These are phyloP conservation scores for Yamadazyma akitaensis DNA, from an alignment of 805 yeast genomes.

Conservation along the genomic window DNA sequence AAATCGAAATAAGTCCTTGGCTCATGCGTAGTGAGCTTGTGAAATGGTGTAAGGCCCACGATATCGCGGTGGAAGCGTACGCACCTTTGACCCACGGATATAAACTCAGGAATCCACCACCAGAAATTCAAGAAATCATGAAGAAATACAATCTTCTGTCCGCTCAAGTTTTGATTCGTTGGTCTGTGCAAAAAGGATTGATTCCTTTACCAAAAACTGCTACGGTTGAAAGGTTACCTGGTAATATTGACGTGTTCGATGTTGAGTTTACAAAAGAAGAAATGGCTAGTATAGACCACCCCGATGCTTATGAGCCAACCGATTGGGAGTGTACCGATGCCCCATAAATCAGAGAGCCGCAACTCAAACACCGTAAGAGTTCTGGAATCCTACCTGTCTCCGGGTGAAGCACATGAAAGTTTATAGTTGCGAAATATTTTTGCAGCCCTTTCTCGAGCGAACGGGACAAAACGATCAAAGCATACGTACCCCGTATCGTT, in stretches of 20 bases:
- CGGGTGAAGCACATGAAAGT: neutral
- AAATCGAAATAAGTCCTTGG: conserved; percentile 52
- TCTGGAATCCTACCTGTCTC: neutral
- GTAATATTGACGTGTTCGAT: conserved; percentile 22
- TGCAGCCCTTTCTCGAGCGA: neutral
- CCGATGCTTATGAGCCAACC: conserved; percentile 60
- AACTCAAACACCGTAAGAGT: neutral
- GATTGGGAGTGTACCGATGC: conserved; percentile 75
- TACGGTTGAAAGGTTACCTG: conserved; percentile 20
- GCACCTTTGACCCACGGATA: conserved; percentile 39
- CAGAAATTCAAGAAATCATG: conserved; percentile 18
- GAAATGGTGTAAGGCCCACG: conserved; percentile 24
- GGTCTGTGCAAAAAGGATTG: conserved; percentile 48
- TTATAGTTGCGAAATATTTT: neutral
- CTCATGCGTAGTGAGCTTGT: conserved; percentile 39
- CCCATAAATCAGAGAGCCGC: conserved; percentile 27
- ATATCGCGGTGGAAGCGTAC: conserved; percentile 34
- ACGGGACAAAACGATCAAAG: too few relatives aligned
- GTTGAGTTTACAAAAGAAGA: conserved; percentile 28
- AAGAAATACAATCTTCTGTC: conserved; percentile 37
- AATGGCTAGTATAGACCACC: conserved; percentile 24
- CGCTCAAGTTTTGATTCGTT: conserved; percentile 47
- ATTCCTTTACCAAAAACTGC: conserved; percentile 35
- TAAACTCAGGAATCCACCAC: conserved; percentile 22
- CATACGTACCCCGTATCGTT: too few relatives aligned